Base-by-base conservation (phyloP, 495 filamentous ascomycete genomes). In the Podospora pseudocomata region DNA sequence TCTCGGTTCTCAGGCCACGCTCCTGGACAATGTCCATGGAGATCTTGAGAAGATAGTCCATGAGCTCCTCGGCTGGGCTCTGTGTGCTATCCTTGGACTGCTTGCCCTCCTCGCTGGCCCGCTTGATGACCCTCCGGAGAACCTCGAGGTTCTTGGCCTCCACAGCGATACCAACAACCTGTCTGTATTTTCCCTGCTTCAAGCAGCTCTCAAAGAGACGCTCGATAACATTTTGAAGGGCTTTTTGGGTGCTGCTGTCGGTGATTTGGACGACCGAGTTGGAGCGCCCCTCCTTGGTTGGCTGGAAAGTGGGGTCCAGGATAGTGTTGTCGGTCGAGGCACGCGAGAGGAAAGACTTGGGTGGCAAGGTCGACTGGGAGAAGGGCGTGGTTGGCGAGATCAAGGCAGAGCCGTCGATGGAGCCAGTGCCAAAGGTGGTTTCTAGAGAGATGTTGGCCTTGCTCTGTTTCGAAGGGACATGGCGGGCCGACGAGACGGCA, bases 11-110 rank as follows among this genome's bases (percentile, higher is more conserved):
- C 76, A 98, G 86, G 34, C 88, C 86, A 64, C 95, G 88, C 76
- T 99, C 96, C 77, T 98, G 95, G 44, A 99, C 93, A 66, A 98
- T 90, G 55, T 92, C 91, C 95, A 99, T 97, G 82, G 92, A 97
- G 63, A 99, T 97, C 67, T 93, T 88, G 69, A 99, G 79, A 23
- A 95, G 90, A 75, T 99, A 99, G 71, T 99, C 96, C 88, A 99
- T 91, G 27, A 99, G 82, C 78, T 97, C 96, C 71, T 97, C 93
- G 28, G 91, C 92, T 55, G 88, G 82, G 62, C 89, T 87, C 68
- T 83, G 81, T 61, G 79, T 79, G 32, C 77, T 76, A 6, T 83
- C 79, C 68, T 85, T 84, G 76, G 86, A 80, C 65, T 85, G 86
- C 81, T 90, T 94, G 79, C 89, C 91, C 72, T 93, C 92, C 63